These are phyloP conservation scores for Lentinula aciculospora DNA, from an alignment of 768 basidiomycete genomes.

Conservation along the genomic window DNA sequence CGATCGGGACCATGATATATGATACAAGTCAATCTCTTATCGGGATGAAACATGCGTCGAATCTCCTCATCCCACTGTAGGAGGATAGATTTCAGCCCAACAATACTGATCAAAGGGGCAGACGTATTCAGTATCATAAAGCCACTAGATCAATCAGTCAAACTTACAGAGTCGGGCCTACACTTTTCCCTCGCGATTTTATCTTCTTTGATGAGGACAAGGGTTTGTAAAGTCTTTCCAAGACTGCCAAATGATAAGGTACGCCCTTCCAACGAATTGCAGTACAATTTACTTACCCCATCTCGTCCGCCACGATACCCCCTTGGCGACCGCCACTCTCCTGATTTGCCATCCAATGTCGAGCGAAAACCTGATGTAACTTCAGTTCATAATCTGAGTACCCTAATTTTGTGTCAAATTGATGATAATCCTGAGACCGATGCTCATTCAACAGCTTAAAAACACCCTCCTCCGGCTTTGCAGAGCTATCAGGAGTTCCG, in stretches of 20 bases:
- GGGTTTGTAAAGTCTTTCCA: conserved; percentile 88
- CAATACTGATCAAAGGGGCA: conserved; percentile 46
- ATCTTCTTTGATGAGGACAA: conserved; percentile 83
- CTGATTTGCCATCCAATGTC: conserved; percentile 81
- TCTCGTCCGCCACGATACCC: conserved; percentile 90
- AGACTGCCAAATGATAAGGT: conserved; percentile 33
- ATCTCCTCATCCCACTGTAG: conserved; percentile 91
- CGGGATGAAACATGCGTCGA: conserved; percentile 42
- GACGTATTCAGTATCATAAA: neutral
- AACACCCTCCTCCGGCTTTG: too few relatives aligned
- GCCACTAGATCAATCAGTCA: neutral
- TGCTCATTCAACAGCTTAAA: neutral
- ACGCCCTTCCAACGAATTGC: neutral
- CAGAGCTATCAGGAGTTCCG: neutral
- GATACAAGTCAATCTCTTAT: conserved; percentile 57
- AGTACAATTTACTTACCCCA: conserved; percentile 49
- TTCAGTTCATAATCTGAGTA: conserved; percentile 46
- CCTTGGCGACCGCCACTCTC: conserved; percentile 76
- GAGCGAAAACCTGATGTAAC: conserved; percentile 84
- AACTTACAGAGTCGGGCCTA: neutral
- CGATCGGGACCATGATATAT: conserved; percentile 63
- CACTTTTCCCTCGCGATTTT: conserved; percentile 54
- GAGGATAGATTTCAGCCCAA: conserved; percentile 84
- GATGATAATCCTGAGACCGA: neutral
- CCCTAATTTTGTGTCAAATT: neutral